Evolutionary conservation across 1,284 basidiomycete genomes (phyloP).

Genomic region (Microbotryomycetes sp.): DNA sequence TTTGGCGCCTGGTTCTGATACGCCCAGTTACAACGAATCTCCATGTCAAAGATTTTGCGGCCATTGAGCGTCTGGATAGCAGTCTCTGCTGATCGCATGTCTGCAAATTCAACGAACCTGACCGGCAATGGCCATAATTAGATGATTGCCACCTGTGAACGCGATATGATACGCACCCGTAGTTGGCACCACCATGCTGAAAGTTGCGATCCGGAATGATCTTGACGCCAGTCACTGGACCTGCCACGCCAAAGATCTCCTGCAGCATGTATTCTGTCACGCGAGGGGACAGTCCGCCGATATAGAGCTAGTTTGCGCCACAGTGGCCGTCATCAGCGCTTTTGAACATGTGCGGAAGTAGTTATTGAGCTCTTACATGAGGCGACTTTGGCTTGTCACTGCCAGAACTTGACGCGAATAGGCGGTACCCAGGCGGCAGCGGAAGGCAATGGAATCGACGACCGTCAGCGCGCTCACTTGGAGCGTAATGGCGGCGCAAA

Average conservation of each 20-base stretch:
- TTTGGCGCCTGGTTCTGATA: conserved; percentile 77
- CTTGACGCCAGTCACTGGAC: conserved; percentile 92
- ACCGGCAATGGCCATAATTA: not conserved
- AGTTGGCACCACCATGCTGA: conserved; percentile 94
- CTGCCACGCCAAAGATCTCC: conserved; percentile 41
- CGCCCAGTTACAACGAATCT: conserved; percentile 41
- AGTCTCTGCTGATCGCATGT: conserved; percentile 95
- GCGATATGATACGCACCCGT: conserved; percentile 91
- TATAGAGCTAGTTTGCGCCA: conserved; percentile 94
- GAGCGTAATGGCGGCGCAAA: no score
- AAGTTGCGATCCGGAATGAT: conserved; percentile 98
- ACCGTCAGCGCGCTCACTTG: conserved; percentile 27
- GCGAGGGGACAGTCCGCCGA: conserved; percentile 89
- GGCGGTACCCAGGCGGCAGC: not conserved
- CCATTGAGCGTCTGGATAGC: conserved; percentile 94
- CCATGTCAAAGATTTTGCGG: conserved; percentile 91
- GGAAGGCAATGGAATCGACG: not conserved
- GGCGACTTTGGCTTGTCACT: not conserved
- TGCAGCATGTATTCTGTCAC: conserved; percentile 51
- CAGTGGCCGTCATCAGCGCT: no score
- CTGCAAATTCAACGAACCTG: conserved; percentile 48
- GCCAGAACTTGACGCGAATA: not conserved
- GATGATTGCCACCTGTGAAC: not conserved
- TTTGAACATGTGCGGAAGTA: no score
- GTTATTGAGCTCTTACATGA: no score